Base-by-base conservation (phyloP, 2,329 filamentous ascomycete species). In the Cladophialophora chaetospira region DNA sequence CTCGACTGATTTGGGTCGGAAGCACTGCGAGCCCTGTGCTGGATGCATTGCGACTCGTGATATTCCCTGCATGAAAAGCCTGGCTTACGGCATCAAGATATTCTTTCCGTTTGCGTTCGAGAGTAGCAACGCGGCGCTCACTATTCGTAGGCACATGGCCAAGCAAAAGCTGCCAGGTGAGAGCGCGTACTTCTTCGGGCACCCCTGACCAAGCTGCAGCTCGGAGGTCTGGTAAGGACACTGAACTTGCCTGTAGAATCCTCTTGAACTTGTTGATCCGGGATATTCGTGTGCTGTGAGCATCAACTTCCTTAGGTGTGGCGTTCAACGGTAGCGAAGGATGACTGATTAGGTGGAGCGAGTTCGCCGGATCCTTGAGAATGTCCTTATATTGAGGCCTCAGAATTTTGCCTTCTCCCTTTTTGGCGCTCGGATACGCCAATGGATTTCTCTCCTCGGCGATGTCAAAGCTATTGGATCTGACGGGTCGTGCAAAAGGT, bases 201-300 rank as follows among this genome's bases (percentile, higher is more conserved):
- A 97, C 83, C 10, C 94, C 94, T 50, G 92, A 94, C 94, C 95
- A 99, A 26, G 94, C 91, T 28, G 91, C 80, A 56, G 91, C 82
- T 61, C 94, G 84, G 21, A 99, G 80, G 51, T 97, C 93, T 15
- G 88, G 79, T 2, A 97, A 75, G 1, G 91, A 87, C 66, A 99
- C 94, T 1, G 89, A 91, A 36, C 90, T 96, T 19, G 93, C 85
- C 75, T 99, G 94, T 5, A 99, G 79, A 50, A 99, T 89, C 67
- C 88, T 88, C 74, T 99, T 99, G 77, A 99, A 99, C 71, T 97
- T 97, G 76, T 99, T 97, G 71, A 99, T 99, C 61, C 94, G 87
- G 5, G 89, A 88, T 66, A 96, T 94, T 58, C 91, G 86, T 42
- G 92, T 88, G 55, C 89, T 92, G 69, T 96, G 87, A 10, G 87